Conservation (phyloP, 1,284 basidiomycete species). For the Ustilago shanxiensis region DNA sequence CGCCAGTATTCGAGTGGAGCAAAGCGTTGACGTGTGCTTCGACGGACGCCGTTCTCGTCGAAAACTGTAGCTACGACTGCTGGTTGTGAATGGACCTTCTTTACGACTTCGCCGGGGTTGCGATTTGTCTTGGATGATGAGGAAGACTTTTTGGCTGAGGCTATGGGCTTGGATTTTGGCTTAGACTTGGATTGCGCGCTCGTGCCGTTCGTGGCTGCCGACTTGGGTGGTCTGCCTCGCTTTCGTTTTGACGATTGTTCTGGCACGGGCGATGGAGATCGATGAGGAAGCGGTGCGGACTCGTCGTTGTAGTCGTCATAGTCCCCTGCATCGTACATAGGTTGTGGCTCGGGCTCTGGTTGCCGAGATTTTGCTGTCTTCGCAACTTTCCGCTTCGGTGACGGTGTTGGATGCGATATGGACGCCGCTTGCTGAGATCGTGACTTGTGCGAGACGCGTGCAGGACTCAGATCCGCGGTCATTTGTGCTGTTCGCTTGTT, state of each 20-base stretch:
- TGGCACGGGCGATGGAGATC: slow-evolving; percentile 4
- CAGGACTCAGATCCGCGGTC: background rate
- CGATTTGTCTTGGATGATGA: slow-evolving; percentile 22
- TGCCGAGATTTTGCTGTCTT: slow-evolving; percentile 5
- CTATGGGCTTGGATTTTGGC: slow-evolving; percentile 1
- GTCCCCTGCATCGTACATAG: slow-evolving; percentile 8
- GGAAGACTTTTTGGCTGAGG: background rate
- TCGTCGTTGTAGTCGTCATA: slow-evolving; percentile 23
- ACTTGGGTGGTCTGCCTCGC: slow-evolving; percentile 28
- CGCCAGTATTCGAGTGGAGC: slow-evolving; percentile 91
- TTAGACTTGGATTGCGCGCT: slow-evolving; percentile 7
- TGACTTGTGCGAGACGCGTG: background rate
- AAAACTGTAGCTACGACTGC: slow-evolving; percentile 29
- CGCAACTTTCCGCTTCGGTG: slow-evolving; percentile 25
- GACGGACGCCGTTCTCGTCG: slow-evolving; percentile 77
- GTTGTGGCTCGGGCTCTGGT: slow-evolving; percentile 9
- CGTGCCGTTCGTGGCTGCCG: slow-evolving; percentile 7
- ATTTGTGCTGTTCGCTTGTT: slow-evolving; percentile 7
- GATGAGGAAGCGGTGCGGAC: slow-evolving; percentile 4
- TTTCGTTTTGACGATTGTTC: slow-evolving; percentile 27
- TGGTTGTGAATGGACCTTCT: slow-evolving; percentile 34
- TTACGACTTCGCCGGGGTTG: slow-evolving; percentile 33
- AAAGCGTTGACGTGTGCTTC: slow-evolving; percentile 80
- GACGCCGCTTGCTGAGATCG: slow-evolving; percentile 5
- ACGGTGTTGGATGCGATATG: slow-evolving; percentile 7